Evolutionary conservation across 2,329 filamentous ascomycete species (phyloP).

Genomic region (Aspergillus hiratsukae): DNA sequence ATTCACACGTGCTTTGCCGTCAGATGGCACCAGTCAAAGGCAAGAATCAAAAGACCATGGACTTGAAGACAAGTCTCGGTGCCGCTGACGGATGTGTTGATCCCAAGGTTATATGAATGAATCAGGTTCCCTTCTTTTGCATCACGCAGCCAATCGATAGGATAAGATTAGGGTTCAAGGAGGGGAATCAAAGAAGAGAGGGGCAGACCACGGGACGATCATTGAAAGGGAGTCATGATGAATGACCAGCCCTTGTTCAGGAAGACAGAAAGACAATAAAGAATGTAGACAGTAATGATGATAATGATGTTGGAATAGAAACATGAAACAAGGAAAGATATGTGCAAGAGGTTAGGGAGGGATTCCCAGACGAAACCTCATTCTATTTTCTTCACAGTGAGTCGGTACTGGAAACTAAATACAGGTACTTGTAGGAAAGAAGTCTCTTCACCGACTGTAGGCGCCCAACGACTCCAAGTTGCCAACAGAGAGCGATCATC

Average conservation of each 20-base stretch:
- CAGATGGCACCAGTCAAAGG: slow-evolving; percentile 14
- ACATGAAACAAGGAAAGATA: background rate
- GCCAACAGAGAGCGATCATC: background rate
- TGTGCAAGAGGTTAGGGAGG: background rate
- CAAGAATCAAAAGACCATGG: background rate
- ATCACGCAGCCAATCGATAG: background rate
- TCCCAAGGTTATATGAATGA: background rate
- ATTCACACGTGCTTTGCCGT: slow-evolving; percentile 13
- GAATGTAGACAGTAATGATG: background rate
- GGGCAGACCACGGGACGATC: background rate
- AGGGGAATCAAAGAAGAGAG: slow-evolving; percentile 6
- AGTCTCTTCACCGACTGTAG: background rate
- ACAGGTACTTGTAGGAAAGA: background rate
- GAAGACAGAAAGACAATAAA: slow-evolving; percentile 6
- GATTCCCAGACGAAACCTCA: background rate
- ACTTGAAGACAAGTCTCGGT: background rate
- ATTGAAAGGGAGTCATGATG: background rate
- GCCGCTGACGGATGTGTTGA: background rate
- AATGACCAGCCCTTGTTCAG: slow-evolving; percentile 3
- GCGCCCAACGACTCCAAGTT: background rate
- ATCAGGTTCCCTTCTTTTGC: background rate
- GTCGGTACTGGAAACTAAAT: background rate
- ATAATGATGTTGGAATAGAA: background rate
- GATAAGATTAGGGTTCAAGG: slow-evolving; percentile 18
- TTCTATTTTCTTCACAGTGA: too few species aligned